Percentiles rank a stretch among this genome's conserved stretches.
These are phyloP conservation scores for Telopea speciosissima DNA, from an alignment of 177 flowering plant species.

Conservation along the genomic window DNA sequence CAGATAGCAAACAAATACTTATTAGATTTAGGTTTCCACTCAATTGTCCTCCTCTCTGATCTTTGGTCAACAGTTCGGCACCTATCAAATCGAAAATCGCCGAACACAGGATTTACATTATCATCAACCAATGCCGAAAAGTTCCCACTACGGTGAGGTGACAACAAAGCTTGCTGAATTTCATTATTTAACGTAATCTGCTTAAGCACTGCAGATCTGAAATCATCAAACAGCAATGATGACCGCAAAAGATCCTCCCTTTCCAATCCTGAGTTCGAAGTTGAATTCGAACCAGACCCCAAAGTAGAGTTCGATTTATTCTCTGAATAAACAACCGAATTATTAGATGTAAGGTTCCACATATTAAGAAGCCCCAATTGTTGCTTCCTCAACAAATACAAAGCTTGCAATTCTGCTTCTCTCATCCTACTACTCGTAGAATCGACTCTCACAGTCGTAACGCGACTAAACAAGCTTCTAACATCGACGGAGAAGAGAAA, in stretches of 20 bases:
- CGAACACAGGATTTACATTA: slow-evolving; percentile 13
- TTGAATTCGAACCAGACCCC: slow-evolving; percentile 9
- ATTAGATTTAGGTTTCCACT: slow-evolving; percentile 70
- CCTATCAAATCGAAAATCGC: slow-evolving; percentile 21
- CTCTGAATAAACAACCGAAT: not conserved
- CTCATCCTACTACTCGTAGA: slow-evolving; percentile 35
- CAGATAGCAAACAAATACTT: slow-evolving; percentile 80
- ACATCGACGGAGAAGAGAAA: slow-evolving; percentile 43
- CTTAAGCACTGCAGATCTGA: slow-evolving; percentile 42
- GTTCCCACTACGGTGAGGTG: slow-evolving; percentile 47
- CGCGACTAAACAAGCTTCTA: slow-evolving; percentile 28
- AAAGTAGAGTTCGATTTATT: not conserved
- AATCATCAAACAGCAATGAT: slow-evolving; percentile 26
- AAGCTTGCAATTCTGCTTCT: slow-evolving; percentile 70
- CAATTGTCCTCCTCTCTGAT: slow-evolving; percentile 46
- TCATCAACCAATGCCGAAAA: slow-evolving; percentile 23
- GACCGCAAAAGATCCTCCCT: not conserved
- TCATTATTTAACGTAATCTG: slow-evolving; percentile 65
- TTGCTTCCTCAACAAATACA: slow-evolving; percentile 64
- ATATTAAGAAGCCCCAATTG: slow-evolving; percentile 50
- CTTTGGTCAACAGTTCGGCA: slow-evolving; percentile 51
- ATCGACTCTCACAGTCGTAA: slow-evolving; percentile 8
- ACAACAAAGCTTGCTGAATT: slow-evolving; percentile 58
- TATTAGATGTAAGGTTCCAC: slow-evolving; percentile 41
- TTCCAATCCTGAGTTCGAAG: slow-evolving; percentile 7